Base-by-base conservation (phyloP, 2,329 filamentous ascomycete species). In the Dryadomyces quercivorus region DNA sequence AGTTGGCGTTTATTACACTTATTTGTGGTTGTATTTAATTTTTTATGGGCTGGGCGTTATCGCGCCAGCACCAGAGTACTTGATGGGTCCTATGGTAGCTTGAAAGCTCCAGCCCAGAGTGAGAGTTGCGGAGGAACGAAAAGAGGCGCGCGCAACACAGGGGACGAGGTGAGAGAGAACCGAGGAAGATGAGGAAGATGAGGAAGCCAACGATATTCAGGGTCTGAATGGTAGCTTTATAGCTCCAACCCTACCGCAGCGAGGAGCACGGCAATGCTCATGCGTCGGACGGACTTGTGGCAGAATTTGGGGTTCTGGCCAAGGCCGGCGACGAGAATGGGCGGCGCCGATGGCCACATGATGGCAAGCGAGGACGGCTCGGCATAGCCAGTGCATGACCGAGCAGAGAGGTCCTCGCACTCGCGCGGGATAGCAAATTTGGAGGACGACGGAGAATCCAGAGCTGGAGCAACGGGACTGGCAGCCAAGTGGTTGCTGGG, bases 51-150 rank as follows among this genome's bases (percentile, higher is more conserved):
- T 58, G 64, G 64, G 61, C 61, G 34, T 44, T 1, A 40, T 21
- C 26, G 54, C 43, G 13, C 13, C 62, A 60, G 59, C 63, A 58
- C 57, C 56, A 60, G 61, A 50, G 57, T 47, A 55, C 56, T 56
- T 59, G 50, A 61, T 64, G 74, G 75, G 76, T 67, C 73, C 70
- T 72, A 73, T 80, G 78, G 76, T 80, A 75, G 77, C 78, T 81
- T 81, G 70, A 81, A 80, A 80, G 77, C 77, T 79, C 77, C 77
- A 80, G 76, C 75, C 76, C 75, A 66, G 61, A 36, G 26, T n/a
- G 58, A 65, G 54, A 56, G 51, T 48, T 21, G 13, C 6, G 40
- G 22, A 46, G 26, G 42, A 40, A 43, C 31, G 18, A 20, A 15
- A 42, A 40, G 31, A 7, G 16, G 26, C 22, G 10, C 13, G 21